Evolutionary conservation across 129 eudicot species (phyloP).

Genomic region (Helianthus tuberosus): DNA sequence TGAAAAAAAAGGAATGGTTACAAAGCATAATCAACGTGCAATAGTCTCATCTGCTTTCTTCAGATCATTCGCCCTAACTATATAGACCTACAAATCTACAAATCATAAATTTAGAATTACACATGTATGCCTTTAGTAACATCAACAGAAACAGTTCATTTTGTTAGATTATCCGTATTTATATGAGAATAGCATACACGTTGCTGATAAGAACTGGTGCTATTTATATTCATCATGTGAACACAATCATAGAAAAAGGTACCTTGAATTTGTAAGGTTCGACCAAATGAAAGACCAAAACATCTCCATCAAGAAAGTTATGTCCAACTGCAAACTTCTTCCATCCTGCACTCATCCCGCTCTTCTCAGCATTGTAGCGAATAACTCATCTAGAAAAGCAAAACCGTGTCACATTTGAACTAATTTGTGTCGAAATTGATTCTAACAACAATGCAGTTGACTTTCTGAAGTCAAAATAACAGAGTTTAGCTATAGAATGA

Average conservation of each 20-base stretch:
- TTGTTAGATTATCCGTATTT: neutral
- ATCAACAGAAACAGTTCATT: neutral
- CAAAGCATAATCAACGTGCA: too few relatives aligned
- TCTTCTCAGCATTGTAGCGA: conserved; percentile 48
- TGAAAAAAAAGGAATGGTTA: too few relatives aligned
- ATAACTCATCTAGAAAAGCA: neutral
- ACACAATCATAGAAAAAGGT: neutral
- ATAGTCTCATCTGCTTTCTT: conserved; percentile 46
- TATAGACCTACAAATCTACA: conserved; percentile 63
- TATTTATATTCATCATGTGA: conserved; percentile 8
- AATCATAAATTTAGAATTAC: conserved; percentile 14
- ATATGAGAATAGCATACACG: neutral
- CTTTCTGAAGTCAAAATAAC: conserved; percentile 5
- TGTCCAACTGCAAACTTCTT: conserved; percentile 62
- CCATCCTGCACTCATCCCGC: conserved; percentile 91
- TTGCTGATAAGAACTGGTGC: neutral
- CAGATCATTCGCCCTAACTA: conserved; percentile 40
- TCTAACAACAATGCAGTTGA: neutral
- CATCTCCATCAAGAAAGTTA: conserved; percentile 79
- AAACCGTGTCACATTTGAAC: neutral
- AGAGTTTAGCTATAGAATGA: conserved; percentile 1
- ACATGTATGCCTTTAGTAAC: neutral
- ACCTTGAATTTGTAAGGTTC: conserved; percentile 69
- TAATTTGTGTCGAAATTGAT: neutral
- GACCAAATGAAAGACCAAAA: conserved; percentile 64